Percentiles rank a stretch among this genome's conserved stretches.
phyloP scores from a whole-genome alignment of 805 yeast species.

The Komagataella mondaviorum region DNA sequence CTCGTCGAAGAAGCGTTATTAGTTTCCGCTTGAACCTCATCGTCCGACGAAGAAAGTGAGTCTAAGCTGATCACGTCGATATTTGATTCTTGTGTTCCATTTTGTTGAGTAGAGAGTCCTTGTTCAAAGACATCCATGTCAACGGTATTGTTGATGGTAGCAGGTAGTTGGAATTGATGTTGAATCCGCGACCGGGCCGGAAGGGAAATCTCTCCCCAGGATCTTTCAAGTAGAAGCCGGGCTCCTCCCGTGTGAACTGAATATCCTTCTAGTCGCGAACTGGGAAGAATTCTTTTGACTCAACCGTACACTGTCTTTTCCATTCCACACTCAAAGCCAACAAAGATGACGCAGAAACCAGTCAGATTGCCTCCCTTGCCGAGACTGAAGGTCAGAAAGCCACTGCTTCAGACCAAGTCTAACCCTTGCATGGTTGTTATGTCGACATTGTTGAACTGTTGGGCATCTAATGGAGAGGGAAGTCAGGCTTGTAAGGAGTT shows the following conservation, averaged over 20 bases:
- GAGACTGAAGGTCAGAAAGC: slow-evolving; percentile 54
- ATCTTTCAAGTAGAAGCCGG: neutral
- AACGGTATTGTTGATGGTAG: neutral
- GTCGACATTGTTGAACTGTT: slow-evolving; percentile 81
- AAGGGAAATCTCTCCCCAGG: neutral
- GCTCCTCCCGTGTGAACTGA: neutral
- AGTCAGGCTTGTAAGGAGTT: slow-evolving; percentile 47
- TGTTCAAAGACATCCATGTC: neutral
- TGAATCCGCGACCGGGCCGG: neutral
- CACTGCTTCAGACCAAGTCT: slow-evolving; percentile 40
- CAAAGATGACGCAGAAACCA: slow-evolving; percentile 1
- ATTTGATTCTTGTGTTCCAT: neutral
- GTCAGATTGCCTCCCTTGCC: slow-evolving; percentile 53
- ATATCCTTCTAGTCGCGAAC: neutral
- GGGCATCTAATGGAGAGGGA: slow-evolving; percentile 94
- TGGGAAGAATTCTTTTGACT: neutral
- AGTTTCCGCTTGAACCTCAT: neutral
- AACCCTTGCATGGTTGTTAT: slow-evolving; percentile 70
- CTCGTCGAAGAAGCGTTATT: slow-evolving; percentile 4
- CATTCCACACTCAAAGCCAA: slow-evolving; percentile 11
- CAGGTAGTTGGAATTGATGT: neutral
- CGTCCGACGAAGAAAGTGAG: neutral
- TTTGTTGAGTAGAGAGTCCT: neutral
- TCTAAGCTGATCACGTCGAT: neutral
- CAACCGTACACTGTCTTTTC: neutral